Evolutionary conservation across 2,329 filamentous ascomycete species (phyloP).

Genomic region (Didymella sp.): DNA sequence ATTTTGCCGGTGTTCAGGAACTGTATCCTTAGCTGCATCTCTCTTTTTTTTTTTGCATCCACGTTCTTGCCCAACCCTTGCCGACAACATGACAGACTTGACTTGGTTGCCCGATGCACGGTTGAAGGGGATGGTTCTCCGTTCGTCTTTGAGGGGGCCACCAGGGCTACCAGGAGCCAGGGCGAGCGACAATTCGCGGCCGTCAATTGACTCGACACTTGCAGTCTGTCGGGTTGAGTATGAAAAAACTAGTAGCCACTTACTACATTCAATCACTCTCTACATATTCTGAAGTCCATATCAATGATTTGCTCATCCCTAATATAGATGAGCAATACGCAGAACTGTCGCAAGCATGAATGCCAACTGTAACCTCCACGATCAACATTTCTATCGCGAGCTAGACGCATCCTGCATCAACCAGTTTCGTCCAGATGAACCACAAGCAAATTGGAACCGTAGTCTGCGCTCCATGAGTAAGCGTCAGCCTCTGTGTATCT

Average conservation of each 20-base stretch:
- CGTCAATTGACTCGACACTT: too few relatives aligned
- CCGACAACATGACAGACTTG: neutral
- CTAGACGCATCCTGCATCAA: neutral
- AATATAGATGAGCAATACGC: too few relatives aligned
- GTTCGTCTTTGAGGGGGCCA: too few relatives aligned
- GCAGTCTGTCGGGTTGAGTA: too few relatives aligned
- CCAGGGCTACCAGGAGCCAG: too few relatives aligned
- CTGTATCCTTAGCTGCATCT: neutral
- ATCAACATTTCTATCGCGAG: neutral
- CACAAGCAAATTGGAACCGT: neutral
- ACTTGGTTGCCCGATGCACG: neutral
- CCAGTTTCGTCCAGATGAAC: neutral
- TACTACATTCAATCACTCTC: too few relatives aligned
- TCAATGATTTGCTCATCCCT: too few relatives aligned
- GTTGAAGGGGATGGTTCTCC: too few relatives aligned
- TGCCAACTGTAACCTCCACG: neutral
- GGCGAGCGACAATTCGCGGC: too few relatives aligned
- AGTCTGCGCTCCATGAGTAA: neutral
- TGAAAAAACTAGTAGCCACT: too few relatives aligned
- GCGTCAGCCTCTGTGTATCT: neutral
- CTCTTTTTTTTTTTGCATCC: neutral
- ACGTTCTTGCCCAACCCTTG: neutral
- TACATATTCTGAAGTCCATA: too few relatives aligned
- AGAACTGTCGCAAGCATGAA: neutral
- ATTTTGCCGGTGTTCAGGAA: neutral